Evolutionary conservation across 2,329 filamentous ascomycete species (phyloP).

Genomic region (Aspergillus arachidicola): DNA sequence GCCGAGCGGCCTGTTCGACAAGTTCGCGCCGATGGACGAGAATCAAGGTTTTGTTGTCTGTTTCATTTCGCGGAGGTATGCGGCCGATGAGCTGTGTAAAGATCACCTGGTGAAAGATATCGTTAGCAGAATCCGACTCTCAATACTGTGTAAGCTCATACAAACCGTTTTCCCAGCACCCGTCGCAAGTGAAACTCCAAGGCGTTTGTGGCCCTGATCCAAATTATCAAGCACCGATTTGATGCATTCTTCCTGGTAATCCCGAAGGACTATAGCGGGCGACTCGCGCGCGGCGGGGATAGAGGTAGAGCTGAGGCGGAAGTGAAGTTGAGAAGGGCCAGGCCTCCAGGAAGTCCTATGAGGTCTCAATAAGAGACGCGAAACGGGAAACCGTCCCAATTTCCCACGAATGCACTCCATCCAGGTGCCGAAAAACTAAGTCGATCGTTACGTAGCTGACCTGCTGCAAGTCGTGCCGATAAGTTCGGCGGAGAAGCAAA

Average conservation of each 20-base stretch:
- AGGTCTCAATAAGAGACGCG: slow-evolving; percentile 16
- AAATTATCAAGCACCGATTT: slow-evolving; percentile 74
- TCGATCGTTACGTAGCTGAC: not conserved
- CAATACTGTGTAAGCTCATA: slow-evolving; percentile 4
- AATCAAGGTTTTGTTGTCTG: slow-evolving; percentile 79
- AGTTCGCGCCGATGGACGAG: slow-evolving; percentile 90
- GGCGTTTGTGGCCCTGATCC: slow-evolving; percentile 70
- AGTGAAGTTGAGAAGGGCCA: slow-evolving; percentile 28
- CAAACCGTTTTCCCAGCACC: slow-evolving; percentile 84
- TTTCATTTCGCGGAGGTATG: slow-evolving; percentile 58
- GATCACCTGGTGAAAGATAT: slow-evolving; percentile 65
- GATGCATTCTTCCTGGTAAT: slow-evolving; percentile 92
- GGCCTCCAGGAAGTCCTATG: slow-evolving; percentile 17
- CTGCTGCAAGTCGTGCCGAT: not conserved
- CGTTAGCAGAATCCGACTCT: not conserved
- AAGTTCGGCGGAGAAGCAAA: slow-evolving; percentile 30
- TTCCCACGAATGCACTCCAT: slow-evolving; percentile 36
- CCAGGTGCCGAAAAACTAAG: slow-evolving; percentile 16
- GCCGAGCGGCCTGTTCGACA: slow-evolving; percentile 87
- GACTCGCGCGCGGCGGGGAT: slow-evolving; percentile 16
- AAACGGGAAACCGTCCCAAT: slow-evolving; percentile 26
- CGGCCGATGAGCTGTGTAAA: slow-evolving; percentile 93
- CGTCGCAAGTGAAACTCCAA: slow-evolving; percentile 85
- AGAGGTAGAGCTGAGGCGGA: slow-evolving; percentile 28
- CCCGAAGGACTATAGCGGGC: slow-evolving; percentile 64